phyloP scores from a whole-genome alignment of 257 asterid species.

The Gentiana dahurica region DNA sequence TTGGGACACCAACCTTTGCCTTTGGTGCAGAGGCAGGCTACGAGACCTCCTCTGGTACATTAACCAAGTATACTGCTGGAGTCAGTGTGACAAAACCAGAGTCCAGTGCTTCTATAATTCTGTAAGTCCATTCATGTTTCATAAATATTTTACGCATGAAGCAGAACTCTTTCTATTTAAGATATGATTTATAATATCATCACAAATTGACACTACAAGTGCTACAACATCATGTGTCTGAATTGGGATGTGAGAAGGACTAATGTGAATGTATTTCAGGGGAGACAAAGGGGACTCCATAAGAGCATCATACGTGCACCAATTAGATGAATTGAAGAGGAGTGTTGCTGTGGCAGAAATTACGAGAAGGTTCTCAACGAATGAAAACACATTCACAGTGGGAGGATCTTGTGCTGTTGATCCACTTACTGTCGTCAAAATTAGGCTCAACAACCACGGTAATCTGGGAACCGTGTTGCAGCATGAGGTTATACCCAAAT shows the following conservation, averaged over 20 bases:
- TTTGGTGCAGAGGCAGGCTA: constrained; percentile 85
- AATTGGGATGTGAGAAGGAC: too few species aligned
- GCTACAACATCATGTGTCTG: too few species aligned
- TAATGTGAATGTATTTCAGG: constrained; percentile 14
- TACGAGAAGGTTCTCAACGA: constrained; percentile 55
- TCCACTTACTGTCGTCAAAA: constrained; percentile 42
- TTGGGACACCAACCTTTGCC: constrained; percentile 83
- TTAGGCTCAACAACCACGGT: constrained; percentile 77
- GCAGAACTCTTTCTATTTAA: too few species aligned
- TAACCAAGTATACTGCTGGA: constrained; percentile 79
- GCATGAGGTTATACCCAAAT: constrained; percentile 51
- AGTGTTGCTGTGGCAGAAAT: constrained; percentile 61
- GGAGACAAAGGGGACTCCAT: constrained; percentile 75
- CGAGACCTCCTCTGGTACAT: constrained; percentile 50
- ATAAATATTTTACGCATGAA: too few species aligned
- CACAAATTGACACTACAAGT: too few species aligned
- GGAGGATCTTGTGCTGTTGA: constrained; percentile 70
- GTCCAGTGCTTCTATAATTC: constrained; percentile 56
- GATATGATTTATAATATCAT: too few species aligned
- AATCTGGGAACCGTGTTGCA: constrained; percentile 58
- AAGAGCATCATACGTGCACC: constrained; percentile 55
- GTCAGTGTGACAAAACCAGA: constrained; percentile 64
- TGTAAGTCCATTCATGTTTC: constrained; percentile 31
- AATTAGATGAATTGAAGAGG: constrained; percentile 40
- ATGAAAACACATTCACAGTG: constrained; percentile 68